Evolutionary conservation across 2,329 filamentous ascomycete species (phyloP), one percentile per base, ranked within the genome.

Genomic region (Sclerotinia glacialis): DNA sequence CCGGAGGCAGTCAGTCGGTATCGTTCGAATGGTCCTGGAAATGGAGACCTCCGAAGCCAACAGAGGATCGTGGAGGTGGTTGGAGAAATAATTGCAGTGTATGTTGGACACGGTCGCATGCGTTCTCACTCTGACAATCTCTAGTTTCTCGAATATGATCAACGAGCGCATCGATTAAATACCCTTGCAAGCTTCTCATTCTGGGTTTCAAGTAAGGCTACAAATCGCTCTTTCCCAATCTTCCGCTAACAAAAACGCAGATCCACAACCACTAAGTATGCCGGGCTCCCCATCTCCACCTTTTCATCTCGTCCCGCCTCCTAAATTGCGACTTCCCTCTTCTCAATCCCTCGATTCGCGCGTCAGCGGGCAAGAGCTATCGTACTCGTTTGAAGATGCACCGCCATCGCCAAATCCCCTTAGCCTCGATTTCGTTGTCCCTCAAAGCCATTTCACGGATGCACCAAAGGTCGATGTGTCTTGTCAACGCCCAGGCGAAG

Each of bases 71-170:
- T 74, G 91, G 91, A 40, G 92, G 93, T 67, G 95, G 95, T 54
- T 99, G 95, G 94, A 91, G 92, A 75, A 98, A 96, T 76, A 91
- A 89, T 73, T 98, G 95, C 83, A 97, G 92, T 77, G 89, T 92
- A 82, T 69, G 85, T 79, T 65, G 7, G 46, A 53, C 50, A 3
- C 7, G 28, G 31, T 42, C 28, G 56, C 37, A 21, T 23, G 28
- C 34, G 5, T 6, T 40, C 37, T n/a, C 16, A 46, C 69, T 65
- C 74, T 75, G 68, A 74, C 59, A 64, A 3, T 31, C 31, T 64
- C 50, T 72, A 92, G 89, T 97, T 99, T 79, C 90, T 98, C 72
- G 95, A 99, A 78, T 99, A 99, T 76, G 93, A 99, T 78, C 90
- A 95, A 76, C 87, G 94, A 72, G 92, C 93, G 44, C 95, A 99